Evolutionary conservation across 108 stramenopile species (phyloP).

Genomic region (Discostella pseudostelligera): DNA sequence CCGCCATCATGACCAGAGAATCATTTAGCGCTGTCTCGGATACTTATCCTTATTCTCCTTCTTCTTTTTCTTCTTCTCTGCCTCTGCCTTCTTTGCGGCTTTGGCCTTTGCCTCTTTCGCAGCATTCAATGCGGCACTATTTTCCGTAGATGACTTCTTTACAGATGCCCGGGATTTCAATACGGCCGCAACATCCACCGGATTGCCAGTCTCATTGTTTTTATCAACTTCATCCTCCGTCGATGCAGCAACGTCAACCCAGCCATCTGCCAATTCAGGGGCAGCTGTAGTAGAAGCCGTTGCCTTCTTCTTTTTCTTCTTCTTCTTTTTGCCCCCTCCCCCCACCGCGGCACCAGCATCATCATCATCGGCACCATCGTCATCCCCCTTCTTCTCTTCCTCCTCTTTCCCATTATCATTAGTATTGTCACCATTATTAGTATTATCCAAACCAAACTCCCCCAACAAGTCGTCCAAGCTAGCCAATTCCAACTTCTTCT

Average conservation of each 20-base stretch:
- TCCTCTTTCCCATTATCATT: slow-evolving; percentile 15
- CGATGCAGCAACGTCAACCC: slow-evolving; percentile 26
- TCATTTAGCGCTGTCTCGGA: slow-evolving; percentile 13
- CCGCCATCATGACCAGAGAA: no score
- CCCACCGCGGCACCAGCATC: not conserved
- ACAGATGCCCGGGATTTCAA: slow-evolving; percentile 29
- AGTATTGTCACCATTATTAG: not conserved
- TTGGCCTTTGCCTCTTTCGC: slow-evolving; percentile 50
- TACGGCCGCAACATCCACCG: slow-evolving; percentile 43
- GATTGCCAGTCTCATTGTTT: no score
- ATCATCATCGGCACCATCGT: slow-evolving; percentile 6
- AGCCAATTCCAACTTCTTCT: slow-evolving; percentile 36
- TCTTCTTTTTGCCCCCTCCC: slow-evolving; percentile 33
- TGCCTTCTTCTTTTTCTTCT: slow-evolving; percentile 33
- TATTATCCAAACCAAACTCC: slow-evolving; percentile 32
- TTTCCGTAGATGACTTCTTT: slow-evolving; percentile 26
- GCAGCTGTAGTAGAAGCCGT: not conserved
- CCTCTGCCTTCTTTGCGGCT: slow-evolving; percentile 40
- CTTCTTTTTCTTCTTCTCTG: slow-evolving; percentile 40
- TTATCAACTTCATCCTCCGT: not conserved
- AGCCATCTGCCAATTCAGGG: slow-evolving; percentile 26
- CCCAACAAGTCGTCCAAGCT: slow-evolving; percentile 41
- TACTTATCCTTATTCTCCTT: slow-evolving; percentile 27
- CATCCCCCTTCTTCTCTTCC: slow-evolving; percentile 28
- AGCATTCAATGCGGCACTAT: slow-evolving; percentile 23